phyloP scores from a whole-genome alignment of 805 yeast species.

The Cyberlindnera saturnus region DNA sequence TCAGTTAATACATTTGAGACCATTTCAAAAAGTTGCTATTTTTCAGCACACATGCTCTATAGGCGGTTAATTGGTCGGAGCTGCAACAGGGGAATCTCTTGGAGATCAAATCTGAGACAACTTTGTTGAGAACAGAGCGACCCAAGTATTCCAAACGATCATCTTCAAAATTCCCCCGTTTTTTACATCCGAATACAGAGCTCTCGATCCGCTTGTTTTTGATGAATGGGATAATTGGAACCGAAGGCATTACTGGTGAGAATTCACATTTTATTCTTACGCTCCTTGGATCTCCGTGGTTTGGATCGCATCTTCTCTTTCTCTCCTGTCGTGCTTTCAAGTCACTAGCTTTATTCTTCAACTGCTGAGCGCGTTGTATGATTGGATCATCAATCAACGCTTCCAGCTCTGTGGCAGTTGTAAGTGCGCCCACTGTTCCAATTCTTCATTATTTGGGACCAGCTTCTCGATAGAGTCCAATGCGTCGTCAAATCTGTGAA shows the following conservation, averaged over 20 bases:
- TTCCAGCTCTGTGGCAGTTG: neutral
- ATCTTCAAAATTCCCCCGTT: too few species aligned
- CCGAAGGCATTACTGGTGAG: too few species aligned
- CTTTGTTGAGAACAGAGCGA: neutral
- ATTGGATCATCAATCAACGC: neutral
- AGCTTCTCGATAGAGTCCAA: neutral
- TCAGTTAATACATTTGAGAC: neutral
- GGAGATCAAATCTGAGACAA: neutral
- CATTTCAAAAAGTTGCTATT: neutral
- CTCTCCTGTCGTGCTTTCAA: too few species aligned
- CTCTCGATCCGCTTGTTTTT: too few species aligned
- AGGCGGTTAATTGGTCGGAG: neutral
- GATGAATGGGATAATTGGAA: too few species aligned
- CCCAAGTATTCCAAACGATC: neutral
- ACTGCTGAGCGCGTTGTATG: too few species aligned
- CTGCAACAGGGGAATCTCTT: neutral
- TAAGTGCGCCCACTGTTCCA: neutral
- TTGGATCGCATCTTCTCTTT: too few species aligned
- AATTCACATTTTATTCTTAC: too few species aligned
- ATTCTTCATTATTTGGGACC: neutral
- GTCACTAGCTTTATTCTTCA: too few species aligned
- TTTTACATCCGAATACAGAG: too few species aligned
- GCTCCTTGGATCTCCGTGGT: too few species aligned
- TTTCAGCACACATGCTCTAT: neutral
- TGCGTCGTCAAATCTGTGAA: neutral